Percentiles rank a stretch among this genome's conserved stretches.
phyloP scores from a whole-genome alignment of 73 alveolate species.

The Paramecium biaurelia region DNA sequence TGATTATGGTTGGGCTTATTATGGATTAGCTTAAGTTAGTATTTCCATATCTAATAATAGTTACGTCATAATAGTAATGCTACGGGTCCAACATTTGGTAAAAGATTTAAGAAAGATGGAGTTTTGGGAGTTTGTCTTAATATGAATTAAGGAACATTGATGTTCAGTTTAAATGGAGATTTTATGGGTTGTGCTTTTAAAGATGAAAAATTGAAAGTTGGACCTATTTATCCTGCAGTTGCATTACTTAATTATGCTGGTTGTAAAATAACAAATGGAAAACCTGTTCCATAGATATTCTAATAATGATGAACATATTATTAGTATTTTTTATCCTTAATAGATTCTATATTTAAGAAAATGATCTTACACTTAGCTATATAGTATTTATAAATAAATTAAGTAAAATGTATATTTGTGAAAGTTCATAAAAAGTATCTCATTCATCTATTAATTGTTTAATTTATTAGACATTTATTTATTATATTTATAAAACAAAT shows the following conservation, averaged over 20 bases:
- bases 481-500: too few relatives aligned
- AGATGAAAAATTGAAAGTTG: conserved; percentile 74
- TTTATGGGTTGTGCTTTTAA: conserved; percentile 76
- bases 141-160: conserved; percentile 79
- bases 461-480: too few relatives aligned
- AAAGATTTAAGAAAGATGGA: conserved; percentile 78
- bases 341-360: not conserved
- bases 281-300: conserved; percentile 64
- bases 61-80: conserved; percentile 79
- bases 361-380: not conserved
- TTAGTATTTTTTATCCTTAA: not conserved
- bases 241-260: conserved; percentile 79
- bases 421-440: too few relatives aligned
- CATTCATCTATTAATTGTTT: too few relatives aligned
- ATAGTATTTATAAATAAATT: too few relatives aligned
- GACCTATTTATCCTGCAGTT: conserved; percentile 86
- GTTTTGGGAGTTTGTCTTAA: conserved; percentile 73
- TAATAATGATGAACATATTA: not conserved
- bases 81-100: conserved; percentile 76
- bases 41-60: not conserved
- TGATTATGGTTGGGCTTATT: conserved; percentile 84
- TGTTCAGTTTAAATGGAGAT: conserved; percentile 81
- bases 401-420: too few relatives aligned
- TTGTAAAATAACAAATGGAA: conserved; percentile 70
- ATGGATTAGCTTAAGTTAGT: conserved; percentile 71